Percentiles rank a stretch among this genome's conserved stretches.
These are phyloP conservation scores for Blastocystis sp. DNA, from an alignment of 352 stramenopile species.

Conservation along the genomic window DNA sequence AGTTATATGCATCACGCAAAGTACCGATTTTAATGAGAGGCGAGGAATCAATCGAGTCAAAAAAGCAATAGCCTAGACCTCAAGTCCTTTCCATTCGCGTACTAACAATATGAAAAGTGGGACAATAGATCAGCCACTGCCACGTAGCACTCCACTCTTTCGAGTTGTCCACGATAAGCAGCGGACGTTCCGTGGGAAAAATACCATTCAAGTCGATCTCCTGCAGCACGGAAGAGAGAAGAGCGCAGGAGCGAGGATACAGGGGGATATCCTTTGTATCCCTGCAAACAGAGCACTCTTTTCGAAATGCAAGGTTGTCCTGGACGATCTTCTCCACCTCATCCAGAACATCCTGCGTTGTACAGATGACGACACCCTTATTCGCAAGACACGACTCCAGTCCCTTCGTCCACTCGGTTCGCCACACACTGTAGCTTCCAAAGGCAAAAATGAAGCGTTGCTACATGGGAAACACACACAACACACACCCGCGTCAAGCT, in stretches of 20 bases:
- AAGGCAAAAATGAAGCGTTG: conserved; percentile 13
- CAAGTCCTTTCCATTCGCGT: background rate
- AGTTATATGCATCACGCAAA: conserved; percentile 15
- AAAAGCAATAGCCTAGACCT: conserved; percentile 1
- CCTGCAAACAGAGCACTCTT: background rate
- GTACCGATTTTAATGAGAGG: background rate
- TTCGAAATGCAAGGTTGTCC: background rate
- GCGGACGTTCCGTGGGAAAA: background rate
- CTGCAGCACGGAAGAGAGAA: background rate
- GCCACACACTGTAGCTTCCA: background rate
- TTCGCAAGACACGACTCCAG: background rate
- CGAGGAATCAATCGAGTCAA: too few species aligned
- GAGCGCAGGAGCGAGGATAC: background rate
- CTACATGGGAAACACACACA: background rate
- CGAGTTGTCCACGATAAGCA: conserved; percentile 3
- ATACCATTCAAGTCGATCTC: background rate
- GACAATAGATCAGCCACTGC: background rate
- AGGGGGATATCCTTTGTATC: too few species aligned
- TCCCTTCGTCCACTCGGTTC: background rate
- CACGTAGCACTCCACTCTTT: background rate
- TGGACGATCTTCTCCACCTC: background rate
- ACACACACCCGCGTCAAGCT: background rate
- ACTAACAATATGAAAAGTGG: conserved; percentile 43
- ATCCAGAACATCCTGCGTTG: background rate
- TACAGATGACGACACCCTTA: background rate